phyloP scores from a whole-genome alignment of 257 asterid genomes.

The Coffea canephora region DNA sequence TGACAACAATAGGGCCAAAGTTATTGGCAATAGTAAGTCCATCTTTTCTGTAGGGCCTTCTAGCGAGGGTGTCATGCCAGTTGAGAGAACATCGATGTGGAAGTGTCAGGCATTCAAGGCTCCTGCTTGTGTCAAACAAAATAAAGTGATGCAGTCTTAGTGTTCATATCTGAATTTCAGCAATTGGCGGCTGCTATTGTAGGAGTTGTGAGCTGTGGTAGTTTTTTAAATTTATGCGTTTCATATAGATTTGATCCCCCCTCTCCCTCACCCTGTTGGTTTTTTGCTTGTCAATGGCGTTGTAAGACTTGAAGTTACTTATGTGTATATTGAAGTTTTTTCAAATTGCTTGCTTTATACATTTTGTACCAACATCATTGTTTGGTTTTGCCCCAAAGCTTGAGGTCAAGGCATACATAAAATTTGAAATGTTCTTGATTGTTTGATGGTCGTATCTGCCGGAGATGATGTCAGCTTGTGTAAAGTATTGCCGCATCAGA shows the following conservation, averaged over 20 bases:
- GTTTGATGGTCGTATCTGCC: background rate
- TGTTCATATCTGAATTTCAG: conserved; percentile 31
- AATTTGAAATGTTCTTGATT: background rate
- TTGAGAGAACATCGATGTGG: conserved; percentile 63
- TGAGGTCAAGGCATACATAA: background rate
- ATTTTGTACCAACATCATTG: conserved; percentile 28
- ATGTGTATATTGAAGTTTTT: conserved; percentile 52
- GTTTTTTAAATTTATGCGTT: conserved; percentile 30
- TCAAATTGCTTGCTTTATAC: conserved; percentile 46
- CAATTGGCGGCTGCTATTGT: conserved; percentile 41
- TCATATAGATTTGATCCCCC: conserved; percentile 29
- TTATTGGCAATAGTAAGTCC: conserved; percentile 29
- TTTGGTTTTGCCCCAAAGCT: conserved; percentile 7
- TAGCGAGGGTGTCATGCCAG: conserved; percentile 35
- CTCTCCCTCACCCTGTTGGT: background rate
- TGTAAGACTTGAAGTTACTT: conserved; percentile 40
- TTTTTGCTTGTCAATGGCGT: conserved; percentile 39
- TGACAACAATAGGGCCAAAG: conserved; percentile 22
- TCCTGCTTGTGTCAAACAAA: conserved; percentile 65
- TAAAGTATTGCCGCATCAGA: background rate
- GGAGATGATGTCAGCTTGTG: background rate
- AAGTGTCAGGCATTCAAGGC: conserved; percentile 80
- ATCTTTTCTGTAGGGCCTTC: conserved; percentile 40
- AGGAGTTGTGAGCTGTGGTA: conserved; percentile 44
- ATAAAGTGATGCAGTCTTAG: conserved; percentile 79